phyloP scores from a whole-genome alignment of 441 rosid genomes.

The Populus hybrid region DNA sequence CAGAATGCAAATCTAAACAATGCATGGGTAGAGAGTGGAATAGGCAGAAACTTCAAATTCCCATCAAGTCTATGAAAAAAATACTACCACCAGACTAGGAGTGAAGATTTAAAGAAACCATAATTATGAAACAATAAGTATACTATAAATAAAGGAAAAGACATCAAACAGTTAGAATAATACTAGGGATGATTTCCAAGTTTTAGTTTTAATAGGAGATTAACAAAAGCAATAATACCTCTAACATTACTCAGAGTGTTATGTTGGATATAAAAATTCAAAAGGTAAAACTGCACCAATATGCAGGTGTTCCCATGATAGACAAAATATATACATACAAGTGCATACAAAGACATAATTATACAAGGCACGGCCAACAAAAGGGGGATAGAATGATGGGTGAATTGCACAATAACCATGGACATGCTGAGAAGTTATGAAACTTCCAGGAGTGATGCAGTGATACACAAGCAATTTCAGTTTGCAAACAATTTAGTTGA shows the following conservation, averaged over 20 bases:
- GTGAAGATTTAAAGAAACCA: neutral
- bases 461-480: neutral
- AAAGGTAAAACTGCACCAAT: neutral
- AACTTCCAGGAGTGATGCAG: neutral
- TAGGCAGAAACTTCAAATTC: neutral
- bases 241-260: neutral
- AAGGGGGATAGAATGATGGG: neutral
- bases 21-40: neutral
- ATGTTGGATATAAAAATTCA: too few species aligned
- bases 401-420: neutral
- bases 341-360: neutral
- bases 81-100: neutral
- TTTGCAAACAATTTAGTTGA: neutral
- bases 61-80: neutral
- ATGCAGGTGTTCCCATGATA: neutral
- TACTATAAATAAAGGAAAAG: neutral
- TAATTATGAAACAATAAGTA: neutral
- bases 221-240: neutral
- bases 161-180: neutral
- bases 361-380: neutral
- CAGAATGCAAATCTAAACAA: neutral
- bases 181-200: neutral
- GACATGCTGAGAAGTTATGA: neutral
- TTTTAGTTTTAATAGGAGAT: neutral
- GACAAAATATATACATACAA: neutral